Evolutionary conservation across 306 rosid genomes (phyloP).

Genomic region (Fragaria nilgerrensis): DNA sequence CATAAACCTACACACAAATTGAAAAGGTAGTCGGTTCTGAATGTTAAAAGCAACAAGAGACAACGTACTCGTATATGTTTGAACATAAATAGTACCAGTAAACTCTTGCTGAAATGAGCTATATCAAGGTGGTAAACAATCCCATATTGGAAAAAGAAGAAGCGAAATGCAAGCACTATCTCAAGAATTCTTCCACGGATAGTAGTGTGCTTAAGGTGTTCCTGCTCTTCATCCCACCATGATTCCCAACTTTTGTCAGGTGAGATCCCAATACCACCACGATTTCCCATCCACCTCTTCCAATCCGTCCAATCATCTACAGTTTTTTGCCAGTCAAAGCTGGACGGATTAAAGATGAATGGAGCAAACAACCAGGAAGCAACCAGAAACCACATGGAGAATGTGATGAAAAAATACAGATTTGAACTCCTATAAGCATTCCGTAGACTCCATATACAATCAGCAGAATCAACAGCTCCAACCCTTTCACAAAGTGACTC

Average conservation of each 20-base stretch:
- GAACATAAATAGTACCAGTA: constrained; percentile 52
- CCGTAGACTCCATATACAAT: constrained; percentile 64
- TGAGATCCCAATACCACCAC: constrained; percentile 89
- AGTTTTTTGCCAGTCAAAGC: constrained; percentile 98
- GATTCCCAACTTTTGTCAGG: constrained; percentile 93
- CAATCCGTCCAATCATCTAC: constrained; percentile 98
- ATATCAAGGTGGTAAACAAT: constrained; percentile 89
- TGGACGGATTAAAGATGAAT: constrained; percentile 88
- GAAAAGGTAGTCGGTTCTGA: constrained; percentile 27
- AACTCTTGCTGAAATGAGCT: constrained; percentile 58
- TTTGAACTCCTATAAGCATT: constrained; percentile 57
- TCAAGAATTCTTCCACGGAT: constrained; percentile 75
- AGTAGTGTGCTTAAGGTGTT: constrained; percentile 73
- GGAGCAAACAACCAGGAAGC: constrained; percentile 97
- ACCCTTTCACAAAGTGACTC: constrained; percentile 94
- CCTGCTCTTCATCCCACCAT: constrained; percentile 97
- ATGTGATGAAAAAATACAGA: constrained; percentile 71
- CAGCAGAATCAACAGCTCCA: constrained; percentile 74
- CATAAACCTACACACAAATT: constrained; percentile 54
- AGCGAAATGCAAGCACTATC: constrained; percentile 77
- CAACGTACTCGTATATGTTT: constrained; percentile 10
- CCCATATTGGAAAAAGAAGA: constrained; percentile 89
- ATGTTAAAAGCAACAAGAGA: constrained; percentile 21
- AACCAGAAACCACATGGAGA: constrained; percentile 92
- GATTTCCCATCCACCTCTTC: constrained; percentile 99